Evolutionary conservation across 163 green algal species (phyloP), one percentile per base, ranked within the genome.

Genomic region (Prototheca wickerhamii): DNA sequence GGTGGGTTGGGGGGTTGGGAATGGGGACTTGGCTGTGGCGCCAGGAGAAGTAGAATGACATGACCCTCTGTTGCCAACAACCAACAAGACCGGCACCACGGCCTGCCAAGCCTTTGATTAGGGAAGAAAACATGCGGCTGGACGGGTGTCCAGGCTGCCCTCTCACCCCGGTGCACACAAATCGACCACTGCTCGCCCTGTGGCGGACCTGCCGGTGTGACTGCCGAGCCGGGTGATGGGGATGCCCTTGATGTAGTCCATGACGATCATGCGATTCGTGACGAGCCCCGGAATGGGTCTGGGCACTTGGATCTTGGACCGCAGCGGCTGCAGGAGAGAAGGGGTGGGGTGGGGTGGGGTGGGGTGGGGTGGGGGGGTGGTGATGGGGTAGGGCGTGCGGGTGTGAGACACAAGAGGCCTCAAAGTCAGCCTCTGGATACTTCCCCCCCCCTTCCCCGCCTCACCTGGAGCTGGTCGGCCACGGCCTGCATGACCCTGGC

Each of bases 401-500:
- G 23, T 35, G 18, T 59, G 25, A 33, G 55, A 3, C 31, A 34
- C 52, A 0, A 29, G 3, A 62, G 3, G 28, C 32, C 18, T 35
- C 4, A n/a, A 35, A 7, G 8, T 21, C n/a, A 43, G 15, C 28
- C 43, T 32, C 10, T 33, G 51, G n/a, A 23, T 6, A 30, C 40
- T 2, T 23, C 30, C 25, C 58, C 58, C 34, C 29, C 42, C 58
- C 64, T 43, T 51, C 25, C 1, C 43, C 40, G 20, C 25, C 29
- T 34, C 49, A 74, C 74, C 68, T 75, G 56, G 30, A 89, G 74
- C 50, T 84, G 61, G 26, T 56, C 61, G 3, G 74, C 75, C 12
- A 95, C 89, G 0, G 78, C 81, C 73, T 95, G 86, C 88, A 95
- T 96, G 54, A 96, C 81, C 30, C 77, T 72, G 3, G 90, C 90